These are phyloP conservation scores for Piloderma croceum DNA, from an alignment of 768 basidiomycete genomes.

Conservation along the genomic window DNA sequence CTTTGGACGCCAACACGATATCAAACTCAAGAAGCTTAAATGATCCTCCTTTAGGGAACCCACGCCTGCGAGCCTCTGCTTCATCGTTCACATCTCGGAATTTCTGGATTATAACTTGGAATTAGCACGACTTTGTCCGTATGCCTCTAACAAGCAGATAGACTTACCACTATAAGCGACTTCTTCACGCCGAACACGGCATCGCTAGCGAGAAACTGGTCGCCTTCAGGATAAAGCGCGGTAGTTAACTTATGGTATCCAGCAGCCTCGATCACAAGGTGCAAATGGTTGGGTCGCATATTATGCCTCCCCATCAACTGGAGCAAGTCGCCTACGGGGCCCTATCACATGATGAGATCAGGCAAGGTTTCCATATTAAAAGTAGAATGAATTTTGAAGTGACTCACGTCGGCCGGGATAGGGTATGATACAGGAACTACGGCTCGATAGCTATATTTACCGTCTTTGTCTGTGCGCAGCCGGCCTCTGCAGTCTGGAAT, in stretches of 20 bases:
- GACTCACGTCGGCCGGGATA: conserved; percentile 62
- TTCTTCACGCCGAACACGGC: conserved; percentile 79
- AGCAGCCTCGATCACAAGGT: conserved; percentile 63
- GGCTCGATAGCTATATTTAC: conserved; percentile 64
- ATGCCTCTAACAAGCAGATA: neutral
- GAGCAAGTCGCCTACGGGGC: conserved; percentile 66
- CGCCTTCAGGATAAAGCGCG: conserved; percentile 68
- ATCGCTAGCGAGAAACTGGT: conserved; percentile 62
- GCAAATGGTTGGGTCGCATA: conserved; percentile 76
- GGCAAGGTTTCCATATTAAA: conserved; percentile 7
- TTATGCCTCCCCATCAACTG: conserved; percentile 57
- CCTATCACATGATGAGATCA: conserved; percentile 39
- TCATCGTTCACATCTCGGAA: conserved; percentile 50
- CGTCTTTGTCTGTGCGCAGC: conserved; percentile 52
- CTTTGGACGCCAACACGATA: conserved; percentile 39
- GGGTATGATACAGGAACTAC: conserved; percentile 65
- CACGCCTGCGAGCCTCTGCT: conserved; percentile 48
- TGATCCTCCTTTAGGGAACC: conserved; percentile 40
- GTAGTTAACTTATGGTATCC: conserved; percentile 72
- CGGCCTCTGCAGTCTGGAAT: conserved; percentile 72
- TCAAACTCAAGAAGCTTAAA: conserved; percentile 46
- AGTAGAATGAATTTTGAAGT: conserved; percentile 3
- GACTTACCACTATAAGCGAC: conserved; percentile 67
- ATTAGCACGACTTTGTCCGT: neutral
- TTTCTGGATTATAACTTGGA: conserved; percentile 34